Base-by-base conservation (phyloP, 805 yeast genomes). In the Pichia cabralensis region DNA sequence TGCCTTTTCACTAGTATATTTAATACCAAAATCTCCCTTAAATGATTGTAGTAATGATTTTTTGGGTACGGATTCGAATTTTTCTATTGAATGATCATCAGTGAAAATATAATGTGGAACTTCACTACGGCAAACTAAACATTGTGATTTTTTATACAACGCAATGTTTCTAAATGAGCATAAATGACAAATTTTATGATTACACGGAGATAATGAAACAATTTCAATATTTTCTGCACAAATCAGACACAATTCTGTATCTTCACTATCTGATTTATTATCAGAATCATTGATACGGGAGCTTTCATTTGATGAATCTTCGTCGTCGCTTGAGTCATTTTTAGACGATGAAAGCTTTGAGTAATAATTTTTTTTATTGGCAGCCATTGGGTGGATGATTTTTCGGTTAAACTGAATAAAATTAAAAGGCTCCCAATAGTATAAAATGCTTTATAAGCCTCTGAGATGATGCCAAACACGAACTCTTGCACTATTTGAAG, bases 131-230 rank as follows among this genome's bases (percentile, higher is more conserved):
- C 99, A 92, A 28, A 85, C 77, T 31, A 88, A 64, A 64, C 99
- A 92, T 14, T 70, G 62, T 22, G 65, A 68, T 56, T 82, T 84
- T 17, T 71, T 67, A 57, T 80, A 86, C 12, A 89, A 60, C 0
- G 86, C 88, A 28, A 96, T 64, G 49, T 85, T 86, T 43, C 96
- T 68, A 44, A 89, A 71, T 0, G 84, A 65, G 62, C 99, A 92
- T 29, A 55, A 60, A 50, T 85, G 83, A 56, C 99, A 92, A 0
- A 86, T 75, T 22, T 65, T 69, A 53, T 92, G 97, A 47, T 78
- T 76, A 57, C 99, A 92, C 0, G 85, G 82, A 2, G 92, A 71
- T 8, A 81, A 49, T 0, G 94, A 84, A 3, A 76, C 74, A 45
- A 66, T 70, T n/a, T 47, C 44, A 19, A 85, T 65, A 21, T 62